Conservation (phyloP, 495 filamentous ascomycete genomes). For the Aspergillus funiculosus region DNA sequence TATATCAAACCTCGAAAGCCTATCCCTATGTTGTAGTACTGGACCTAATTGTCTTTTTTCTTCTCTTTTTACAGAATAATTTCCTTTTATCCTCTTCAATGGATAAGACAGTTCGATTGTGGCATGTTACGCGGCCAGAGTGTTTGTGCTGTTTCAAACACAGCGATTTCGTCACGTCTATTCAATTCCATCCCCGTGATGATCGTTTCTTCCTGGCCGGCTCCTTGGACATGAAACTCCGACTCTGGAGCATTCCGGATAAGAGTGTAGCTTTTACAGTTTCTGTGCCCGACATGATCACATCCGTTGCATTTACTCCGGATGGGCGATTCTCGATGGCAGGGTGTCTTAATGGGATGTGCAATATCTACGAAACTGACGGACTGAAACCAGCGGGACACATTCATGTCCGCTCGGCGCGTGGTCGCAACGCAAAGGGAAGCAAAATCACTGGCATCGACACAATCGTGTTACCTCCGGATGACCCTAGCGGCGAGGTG, state of each 20-base stretch:
- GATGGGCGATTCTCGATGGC: constrained; percentile 89
- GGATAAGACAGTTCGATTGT: constrained; percentile 95
- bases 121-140: constrained; percentile 81
- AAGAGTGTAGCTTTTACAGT: constrained; percentile 87
- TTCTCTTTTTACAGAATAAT: constrained; percentile 70
- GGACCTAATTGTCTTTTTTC: constrained; percentile 9
- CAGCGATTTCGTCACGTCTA: constrained; percentile 90
- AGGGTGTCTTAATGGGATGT: constrained; percentile 78
- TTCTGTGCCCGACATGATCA: constrained; percentile 81
- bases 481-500: constrained; percentile 61
- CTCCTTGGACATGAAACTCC: constrained; percentile 83
- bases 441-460: constrained; percentile 97
- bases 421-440: constrained; percentile 89
- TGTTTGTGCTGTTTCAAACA: constrained; percentile 96
- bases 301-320: constrained; percentile 87
- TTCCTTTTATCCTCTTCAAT: constrained; percentile 95
- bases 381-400: constrained; percentile 77
- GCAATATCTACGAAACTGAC: constrained; percentile 93
- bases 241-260: constrained; percentile 96
- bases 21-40: not conserved
- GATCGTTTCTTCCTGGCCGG: constrained; percentile 97
- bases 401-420: constrained; percentile 81
- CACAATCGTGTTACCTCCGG: constrained; percentile 57
- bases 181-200: constrained; percentile 91
- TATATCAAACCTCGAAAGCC: no score